Evolutionary conservation across 1,284 basidiomycete genomes (phyloP), one percentile per base, ranked within the genome.

Genomic region (Sanghuangporus sanghuang): DNA sequence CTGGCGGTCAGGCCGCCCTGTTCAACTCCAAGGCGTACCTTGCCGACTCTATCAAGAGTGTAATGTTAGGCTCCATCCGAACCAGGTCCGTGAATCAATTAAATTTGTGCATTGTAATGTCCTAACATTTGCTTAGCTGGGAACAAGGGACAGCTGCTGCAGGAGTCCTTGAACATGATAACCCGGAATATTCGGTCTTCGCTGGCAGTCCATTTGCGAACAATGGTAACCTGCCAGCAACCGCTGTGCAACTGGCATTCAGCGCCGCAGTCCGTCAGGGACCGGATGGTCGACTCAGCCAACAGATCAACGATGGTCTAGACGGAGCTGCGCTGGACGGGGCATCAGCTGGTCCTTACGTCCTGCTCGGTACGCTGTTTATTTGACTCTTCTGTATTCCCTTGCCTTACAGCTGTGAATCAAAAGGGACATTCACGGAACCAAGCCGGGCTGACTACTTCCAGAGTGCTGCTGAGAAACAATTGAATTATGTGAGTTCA

Each of bases 291-390:
- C 68, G 73, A 38, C 68, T 74, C 32, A 73, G 71, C 57, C 73
- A 74, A 59, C 46, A 68, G 21, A 70, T 74, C 48, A 68, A 67
- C 53, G 73, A 73, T 64, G 73, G 65, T 0, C 40, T 66, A 39
- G 73, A 74, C 32, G 73, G 70, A 35, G 72, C 73, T n/a, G 71
- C 72, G 9, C 64, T 74, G 6, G 73, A 74, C 57, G 73, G 73
- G 8, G 73, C 73, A 6, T 73, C 72, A 32, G 64, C 72, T 32
- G 73, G 70, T 0, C 66, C 69, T 14, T 66, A 64, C 18, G 71
- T 72, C 12, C 62, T 73, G 8, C 59, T 73, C 32, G 73, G 73
- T 71, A 57, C 35, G 62, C 61, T 38, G 35, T 23, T 23, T 18
- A 14, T 11, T 18, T 0, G 12, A 5, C 36, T 35, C 40, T 21